Base-by-base conservation (phyloP, 2,329 filamentous ascomycete species). In the Teratosphaeria destructans region DNA sequence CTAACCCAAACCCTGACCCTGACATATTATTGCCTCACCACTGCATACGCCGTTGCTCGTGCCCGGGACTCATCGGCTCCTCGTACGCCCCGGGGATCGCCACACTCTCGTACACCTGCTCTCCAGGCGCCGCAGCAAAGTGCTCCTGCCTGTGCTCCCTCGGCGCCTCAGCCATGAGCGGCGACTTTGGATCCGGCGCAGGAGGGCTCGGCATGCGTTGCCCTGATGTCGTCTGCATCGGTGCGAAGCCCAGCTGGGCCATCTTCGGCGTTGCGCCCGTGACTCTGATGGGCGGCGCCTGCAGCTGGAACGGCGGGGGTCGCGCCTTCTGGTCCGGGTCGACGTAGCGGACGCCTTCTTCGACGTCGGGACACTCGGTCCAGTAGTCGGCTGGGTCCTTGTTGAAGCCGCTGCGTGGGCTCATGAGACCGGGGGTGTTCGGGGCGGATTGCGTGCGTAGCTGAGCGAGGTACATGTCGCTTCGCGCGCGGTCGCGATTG, bases 401-500 rank as follows among this genome's bases (percentile, higher is more conserved):
- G 43, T 19, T 19, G 76, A 76, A 79, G 66, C 78, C 78, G 39
- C 80, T 80, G 67, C 82, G 79, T 32, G 81, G 74, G 76, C 87
- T 88, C 73, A 86, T 85, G 34, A 85, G 86, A 26, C 75, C 76
- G 12, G 93, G 93, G 0, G 93, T 96, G 80, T 96, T 96, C 67
- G 93, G 93, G 5, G 91, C 92, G 29, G 91, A 95, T 77, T 97
- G 92, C 23, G 85, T 75, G 59, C 77, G 77, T 16, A 80, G 75
- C 59, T 80, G 78, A 16, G 78, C 91, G 64, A 97, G 89, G 79
- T 97, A 97, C 64, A 99, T 84, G 73, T 97, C 92, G 62, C 89
- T 93, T 63, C 94, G 89, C 65, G 94, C 94, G 71, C 89, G 88
- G 81, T 99, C 94, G 68, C 94, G 90, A 72, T 89, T 81, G 73